These are phyloP conservation scores for Linnemannia exigua DNA, from an alignment of 192 early-diverging fungal genomes.

Conservation along the genomic window DNA sequence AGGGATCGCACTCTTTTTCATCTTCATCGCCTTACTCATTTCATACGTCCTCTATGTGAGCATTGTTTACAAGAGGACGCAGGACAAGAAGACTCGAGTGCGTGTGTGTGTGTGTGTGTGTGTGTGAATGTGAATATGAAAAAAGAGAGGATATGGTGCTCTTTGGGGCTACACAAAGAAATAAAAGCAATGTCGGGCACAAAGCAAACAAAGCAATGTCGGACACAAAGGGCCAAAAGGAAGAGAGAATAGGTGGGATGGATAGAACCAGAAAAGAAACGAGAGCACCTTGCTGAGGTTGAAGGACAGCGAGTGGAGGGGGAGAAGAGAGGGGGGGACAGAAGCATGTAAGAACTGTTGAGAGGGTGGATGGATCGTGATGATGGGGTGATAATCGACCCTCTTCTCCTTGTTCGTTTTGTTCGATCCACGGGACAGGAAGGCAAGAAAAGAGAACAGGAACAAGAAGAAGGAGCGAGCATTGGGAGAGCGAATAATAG, in stretches of 20 bases:
- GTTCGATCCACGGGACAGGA: neutral
- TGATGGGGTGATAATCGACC: neutral
- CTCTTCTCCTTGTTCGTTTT: neutral
- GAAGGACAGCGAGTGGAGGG: neutral
- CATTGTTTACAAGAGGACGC: no score
- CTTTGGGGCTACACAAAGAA: neutral
- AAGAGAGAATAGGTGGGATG: neutral
- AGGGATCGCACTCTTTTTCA: no score
- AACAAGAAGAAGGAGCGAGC: neutral
- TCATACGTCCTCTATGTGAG: no score
- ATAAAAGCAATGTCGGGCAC: neutral
- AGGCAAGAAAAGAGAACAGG: neutral
- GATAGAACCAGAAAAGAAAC: neutral
- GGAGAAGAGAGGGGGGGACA: neutral
- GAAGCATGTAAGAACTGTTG: neutral
- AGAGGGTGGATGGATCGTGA: no score
- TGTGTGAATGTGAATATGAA: neutral
- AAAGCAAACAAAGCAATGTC: neutral
- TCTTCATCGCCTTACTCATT: no score
- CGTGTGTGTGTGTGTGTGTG: neutral
- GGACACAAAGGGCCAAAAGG: neutral
- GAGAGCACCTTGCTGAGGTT: neutral
- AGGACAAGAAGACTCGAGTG: no score
- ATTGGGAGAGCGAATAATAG: no score
- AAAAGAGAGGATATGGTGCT: no score